Evolutionary conservation across 768 basidiomycete species (phyloP).

Genomic region (Floccularia luteovirens): DNA sequence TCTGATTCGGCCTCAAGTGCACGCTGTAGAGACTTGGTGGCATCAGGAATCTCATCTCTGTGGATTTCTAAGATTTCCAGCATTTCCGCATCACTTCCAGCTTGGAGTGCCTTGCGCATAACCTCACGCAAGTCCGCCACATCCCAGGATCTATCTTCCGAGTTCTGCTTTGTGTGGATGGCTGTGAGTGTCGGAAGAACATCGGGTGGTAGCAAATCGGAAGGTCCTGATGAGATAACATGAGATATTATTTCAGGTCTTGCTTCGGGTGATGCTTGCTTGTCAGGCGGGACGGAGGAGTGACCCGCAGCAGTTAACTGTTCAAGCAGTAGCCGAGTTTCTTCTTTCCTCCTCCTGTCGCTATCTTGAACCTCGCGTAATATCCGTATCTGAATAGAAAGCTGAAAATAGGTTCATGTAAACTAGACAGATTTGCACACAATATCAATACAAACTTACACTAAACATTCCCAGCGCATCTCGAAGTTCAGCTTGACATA

Average conservation of each 20-base stretch:
- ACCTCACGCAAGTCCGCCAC: constrained; percentile 46
- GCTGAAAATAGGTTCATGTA: constrained; percentile 10
- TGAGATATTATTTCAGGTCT: too few relatives aligned
- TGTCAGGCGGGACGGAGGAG: too few relatives aligned
- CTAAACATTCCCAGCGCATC: constrained; percentile 56
- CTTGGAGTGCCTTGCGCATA: constrained; percentile 48
- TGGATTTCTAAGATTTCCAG: constrained; percentile 53
- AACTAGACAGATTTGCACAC: neutral
- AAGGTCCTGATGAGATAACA: too few relatives aligned
- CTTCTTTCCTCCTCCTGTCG: constrained; percentile 31
- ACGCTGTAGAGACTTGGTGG: constrained; percentile 72
- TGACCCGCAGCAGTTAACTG: too few relatives aligned
- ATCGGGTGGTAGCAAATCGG: too few relatives aligned
- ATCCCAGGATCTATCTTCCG: constrained; percentile 43
- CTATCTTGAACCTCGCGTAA: constrained; percentile 40
- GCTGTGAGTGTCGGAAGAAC: constrained; percentile 15
- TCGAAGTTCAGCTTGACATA: constrained; percentile 43
- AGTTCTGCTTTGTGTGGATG: constrained; percentile 21
- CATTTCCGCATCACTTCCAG: constrained; percentile 58
- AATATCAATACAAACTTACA: constrained; percentile 17
- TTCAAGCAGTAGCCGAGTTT: constrained; percentile 28
- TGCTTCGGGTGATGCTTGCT: too few relatives aligned
- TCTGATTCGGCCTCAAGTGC: constrained; percentile 35
- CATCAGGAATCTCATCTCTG: constrained; percentile 69
- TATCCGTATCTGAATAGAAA: constrained; percentile 35